phyloP scores from a whole-genome alignment of 495 filamentous ascomycete genomes.

The Talaromyces stipitatus region DNA sequence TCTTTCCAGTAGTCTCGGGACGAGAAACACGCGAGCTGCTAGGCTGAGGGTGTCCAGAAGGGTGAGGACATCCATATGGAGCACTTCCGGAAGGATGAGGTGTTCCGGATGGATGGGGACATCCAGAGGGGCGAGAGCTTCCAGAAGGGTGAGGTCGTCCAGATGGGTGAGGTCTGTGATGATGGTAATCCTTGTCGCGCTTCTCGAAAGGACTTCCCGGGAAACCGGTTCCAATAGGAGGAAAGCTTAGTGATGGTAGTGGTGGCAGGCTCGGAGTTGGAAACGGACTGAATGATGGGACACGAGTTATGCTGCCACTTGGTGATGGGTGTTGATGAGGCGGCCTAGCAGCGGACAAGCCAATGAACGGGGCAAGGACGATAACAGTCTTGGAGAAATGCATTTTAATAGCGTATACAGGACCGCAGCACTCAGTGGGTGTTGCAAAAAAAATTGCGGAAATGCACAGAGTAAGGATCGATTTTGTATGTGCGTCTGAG shows the following conservation, averaged over 20 bases:
- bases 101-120: background rate
- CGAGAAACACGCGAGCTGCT: background rate
- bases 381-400: background rate
- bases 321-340: background rate
- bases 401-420: background rate
- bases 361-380: constrained; percentile 1
- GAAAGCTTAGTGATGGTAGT: background rate
- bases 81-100: background rate
- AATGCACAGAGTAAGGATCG: background rate
- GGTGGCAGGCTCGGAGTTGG: background rate
- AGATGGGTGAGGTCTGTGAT: background rate
- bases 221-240: background rate
- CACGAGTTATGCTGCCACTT: background rate
- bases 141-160: background rate
- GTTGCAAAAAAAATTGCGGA: background rate
- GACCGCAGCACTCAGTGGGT: background rate
- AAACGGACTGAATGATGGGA: background rate
- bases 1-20: too few species aligned
- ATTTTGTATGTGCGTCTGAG: background rate
- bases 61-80: background rate
- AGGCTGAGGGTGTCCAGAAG: background rate
- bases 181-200: background rate
- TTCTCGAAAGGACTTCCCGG: background rate
- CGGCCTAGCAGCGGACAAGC: constrained; percentile 1
- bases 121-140: background rate